A percentile compares a stretch with the other conserved stretches of the same genome.
Conservation (phyloP, 345 rosid species). For the Ricinus communis region DNA sequence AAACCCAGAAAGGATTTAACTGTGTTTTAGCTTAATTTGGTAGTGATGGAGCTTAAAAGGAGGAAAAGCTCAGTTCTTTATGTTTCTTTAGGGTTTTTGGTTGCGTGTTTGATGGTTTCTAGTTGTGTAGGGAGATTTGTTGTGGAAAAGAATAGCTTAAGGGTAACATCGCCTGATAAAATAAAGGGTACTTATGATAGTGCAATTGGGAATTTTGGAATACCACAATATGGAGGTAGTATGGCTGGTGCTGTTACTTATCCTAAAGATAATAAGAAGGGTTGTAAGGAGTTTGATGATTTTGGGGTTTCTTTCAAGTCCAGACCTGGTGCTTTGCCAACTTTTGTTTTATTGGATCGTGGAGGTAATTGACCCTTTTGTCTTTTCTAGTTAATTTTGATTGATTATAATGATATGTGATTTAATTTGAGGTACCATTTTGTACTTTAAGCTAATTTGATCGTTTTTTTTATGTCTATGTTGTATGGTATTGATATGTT, state of each 20-base stretch:
- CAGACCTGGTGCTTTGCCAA: constrained; percentile 83
- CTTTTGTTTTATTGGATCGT: constrained; percentile 80
- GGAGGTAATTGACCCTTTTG: constrained; percentile 54
- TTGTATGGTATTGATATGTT: constrained; percentile 7
- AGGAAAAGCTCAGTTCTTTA: background rate
- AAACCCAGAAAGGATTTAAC: constrained; percentile 4
- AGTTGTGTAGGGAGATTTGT: constrained; percentile 58
- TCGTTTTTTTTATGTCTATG: constrained; percentile 3
- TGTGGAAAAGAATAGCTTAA: constrained; percentile 94
- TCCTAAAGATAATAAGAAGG: constrained; percentile 71
- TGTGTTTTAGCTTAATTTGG: background rate
- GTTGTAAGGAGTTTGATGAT: constrained; percentile 62
- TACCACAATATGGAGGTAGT: constrained; percentile 99
- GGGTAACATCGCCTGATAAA: constrained; percentile 85
- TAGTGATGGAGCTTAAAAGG: constrained; percentile 17
- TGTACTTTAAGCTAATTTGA: constrained; percentile 7
- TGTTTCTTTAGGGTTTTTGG: constrained; percentile 37
- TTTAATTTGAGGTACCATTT: constrained; percentile 1
- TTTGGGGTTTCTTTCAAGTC: constrained; percentile 63
- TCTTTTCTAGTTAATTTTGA: background rate
- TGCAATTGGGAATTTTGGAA: constrained; percentile 98
- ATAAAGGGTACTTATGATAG: constrained; percentile 82
- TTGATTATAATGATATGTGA: background rate
- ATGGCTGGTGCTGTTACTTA: constrained; percentile 84
- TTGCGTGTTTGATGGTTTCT: constrained; percentile 24